A percentile compares a stretch with the other conserved stretches of the same genome.
Conservation (phyloP, 345 rosid species). For the Syzygium jambos region DNA sequence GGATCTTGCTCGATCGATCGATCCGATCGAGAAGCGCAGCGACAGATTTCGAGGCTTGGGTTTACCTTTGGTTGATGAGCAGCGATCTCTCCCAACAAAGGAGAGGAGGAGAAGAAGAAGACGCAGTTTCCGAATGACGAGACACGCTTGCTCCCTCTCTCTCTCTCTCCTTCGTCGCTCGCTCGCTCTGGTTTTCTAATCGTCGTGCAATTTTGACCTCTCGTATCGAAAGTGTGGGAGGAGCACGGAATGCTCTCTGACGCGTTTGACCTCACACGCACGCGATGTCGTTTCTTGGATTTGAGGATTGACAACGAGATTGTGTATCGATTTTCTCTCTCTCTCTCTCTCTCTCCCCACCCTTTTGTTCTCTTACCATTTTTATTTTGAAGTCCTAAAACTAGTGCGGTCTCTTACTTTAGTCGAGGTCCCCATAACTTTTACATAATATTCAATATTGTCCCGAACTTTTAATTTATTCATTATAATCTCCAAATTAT, state of each 20-base stretch:
- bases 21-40: neutral
- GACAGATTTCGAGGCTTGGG: neutral
- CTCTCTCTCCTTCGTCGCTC: neutral
- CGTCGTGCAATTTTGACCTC: neutral
- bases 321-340: no score
- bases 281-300: neutral
- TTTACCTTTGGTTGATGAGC: neutral
- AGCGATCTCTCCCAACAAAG: neutral
- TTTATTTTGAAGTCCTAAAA: neutral
- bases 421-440: neutral
- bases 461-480: neutral
- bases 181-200: neutral
- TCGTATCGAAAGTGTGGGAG: neutral
- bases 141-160: neutral
- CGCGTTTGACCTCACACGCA: neutral
- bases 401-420: neutral
- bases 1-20: neutral
- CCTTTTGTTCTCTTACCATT: neutral
- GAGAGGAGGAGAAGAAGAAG: neutral
- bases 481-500: rapidly evolving
- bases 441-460: rapidly evolving
- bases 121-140: neutral
- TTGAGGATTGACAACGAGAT: neutral
- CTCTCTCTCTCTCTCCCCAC: no score
- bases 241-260: neutral